Evolutionary conservation across 2,329 filamentous ascomycete genomes (phyloP), one percentile per base, ranked within the genome.

Genomic region (Diplodia seriata): DNA sequence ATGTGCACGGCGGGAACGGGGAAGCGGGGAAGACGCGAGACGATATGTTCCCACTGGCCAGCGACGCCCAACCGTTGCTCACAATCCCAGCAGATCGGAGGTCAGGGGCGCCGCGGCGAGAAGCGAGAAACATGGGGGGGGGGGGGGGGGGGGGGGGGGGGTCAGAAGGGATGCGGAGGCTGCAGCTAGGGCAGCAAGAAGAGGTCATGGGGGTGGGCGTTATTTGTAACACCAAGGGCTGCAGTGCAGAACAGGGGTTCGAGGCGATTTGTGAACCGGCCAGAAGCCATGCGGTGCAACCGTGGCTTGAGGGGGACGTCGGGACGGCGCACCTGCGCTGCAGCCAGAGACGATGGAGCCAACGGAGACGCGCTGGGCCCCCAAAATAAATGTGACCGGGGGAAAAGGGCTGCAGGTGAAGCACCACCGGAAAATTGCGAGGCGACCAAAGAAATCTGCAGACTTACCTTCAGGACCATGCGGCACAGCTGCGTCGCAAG

Each of bases 401-500:
- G 54, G 57, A 15, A 66, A 36, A 65, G 47, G 59, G 59, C 59
- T 63, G 59, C 59, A 63, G 50, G 14, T 63, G 33, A 61, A 67
- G 33, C 47, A 63, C 15, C n/a, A 64, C 33, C 55, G 49, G 66
- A 43, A 43, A 63, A 68, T 65, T 68, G 68, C 50, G 49, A 55
- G 38, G 67, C 33, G 70, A 68, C 54, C 47, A 51, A 33, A 38
- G 38, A 47, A 53, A 50, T 15, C 31, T 62, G 66, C 51, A 51
- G 51, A 71, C 76, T 65, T 77, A 94, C 89, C 89, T 97, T 97
- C 74, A 97, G 86, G 73, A 97, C 94, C 94, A 99, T 98, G 73
- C 95, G 90, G 85, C 95, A 98, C 73, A 99, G 85, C 84, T 99
- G 95, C 64, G 96, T 99, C 38, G 95, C 95, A 72, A 99, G 87